Conservation (phyloP, 2,329 filamentous ascomycete species). For the Neonectria coccinea region DNA sequence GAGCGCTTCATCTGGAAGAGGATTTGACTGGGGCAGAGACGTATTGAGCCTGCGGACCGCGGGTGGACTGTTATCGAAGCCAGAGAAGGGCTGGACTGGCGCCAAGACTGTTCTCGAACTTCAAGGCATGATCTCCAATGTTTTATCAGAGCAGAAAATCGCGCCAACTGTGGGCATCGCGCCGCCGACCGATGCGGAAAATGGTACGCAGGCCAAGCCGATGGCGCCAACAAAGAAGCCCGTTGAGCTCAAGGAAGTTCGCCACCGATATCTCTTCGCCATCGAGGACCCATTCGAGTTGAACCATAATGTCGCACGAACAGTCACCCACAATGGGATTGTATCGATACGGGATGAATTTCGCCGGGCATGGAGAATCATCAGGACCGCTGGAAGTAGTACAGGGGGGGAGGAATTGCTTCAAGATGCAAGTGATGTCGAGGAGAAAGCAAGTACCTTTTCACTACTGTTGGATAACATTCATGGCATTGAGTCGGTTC, state of each 20-base stretch:
- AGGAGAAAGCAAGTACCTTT: conserved; percentile 42
- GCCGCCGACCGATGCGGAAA: conserved; percentile 7
- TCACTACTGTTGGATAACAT: conserved; percentile 49
- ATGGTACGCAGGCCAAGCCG: conserved; percentile 27
- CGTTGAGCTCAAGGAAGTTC: conserved; percentile 72
- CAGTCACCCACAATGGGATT: conserved; percentile 85
- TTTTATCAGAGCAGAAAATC: conserved; percentile 33
- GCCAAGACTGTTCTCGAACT: conserved; percentile 76
- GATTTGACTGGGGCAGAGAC: conserved; percentile 84
- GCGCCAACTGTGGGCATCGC: neutral
- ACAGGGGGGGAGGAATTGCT: conserved; percentile 62
- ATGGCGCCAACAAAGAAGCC: conserved; percentile 45
- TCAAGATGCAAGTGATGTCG: conserved; percentile 58
- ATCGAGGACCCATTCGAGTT: conserved; percentile 94
- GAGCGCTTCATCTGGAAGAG: conserved; percentile 61
- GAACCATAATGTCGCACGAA: conserved; percentile 88
- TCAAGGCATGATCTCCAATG: conserved; percentile 49
- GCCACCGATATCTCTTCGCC: conserved; percentile 85
- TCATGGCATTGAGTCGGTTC: conserved; percentile 44
- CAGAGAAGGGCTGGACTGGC: conserved; percentile 87
- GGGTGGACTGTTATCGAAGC: conserved; percentile 78
- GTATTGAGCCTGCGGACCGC: conserved; percentile 81
- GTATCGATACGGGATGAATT: conserved; percentile 88
- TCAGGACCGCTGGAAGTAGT: conserved; percentile 63
- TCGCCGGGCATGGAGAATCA: conserved; percentile 80